phyloP scores from a whole-genome alignment of 148 eudicot species.

The Dysphania ambrosioides region DNA sequence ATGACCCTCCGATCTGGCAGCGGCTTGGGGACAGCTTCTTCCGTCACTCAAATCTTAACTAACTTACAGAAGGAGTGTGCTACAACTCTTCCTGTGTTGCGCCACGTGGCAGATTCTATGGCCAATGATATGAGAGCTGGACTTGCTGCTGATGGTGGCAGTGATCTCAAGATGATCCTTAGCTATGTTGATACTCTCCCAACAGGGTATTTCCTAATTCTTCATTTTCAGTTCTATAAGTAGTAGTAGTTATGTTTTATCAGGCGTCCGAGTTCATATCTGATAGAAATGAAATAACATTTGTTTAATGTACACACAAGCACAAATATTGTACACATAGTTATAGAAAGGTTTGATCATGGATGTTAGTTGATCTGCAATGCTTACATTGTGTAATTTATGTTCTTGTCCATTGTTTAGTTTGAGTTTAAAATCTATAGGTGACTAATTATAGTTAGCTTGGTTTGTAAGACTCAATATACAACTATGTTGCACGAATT shows the following conservation, averaged over 20 bases:
- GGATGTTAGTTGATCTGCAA: no score
- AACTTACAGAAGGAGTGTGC: constrained; percentile 49
- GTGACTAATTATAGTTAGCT: not conserved
- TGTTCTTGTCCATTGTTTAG: not conserved
- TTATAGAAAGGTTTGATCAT: not conserved
- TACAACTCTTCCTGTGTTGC: constrained; percentile 59
- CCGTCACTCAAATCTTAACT: constrained; percentile 39
- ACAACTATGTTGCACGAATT: no score
- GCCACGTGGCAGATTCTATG: constrained; percentile 79
- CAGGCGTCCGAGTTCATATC: no score
- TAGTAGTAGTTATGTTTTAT: no score
- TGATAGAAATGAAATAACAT: no score
- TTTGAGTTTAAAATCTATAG: not conserved
- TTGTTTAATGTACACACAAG: no score
- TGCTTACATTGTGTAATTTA: not conserved
- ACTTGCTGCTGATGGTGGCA: constrained; percentile 50
- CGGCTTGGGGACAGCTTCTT: not conserved
- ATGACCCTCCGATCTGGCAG: constrained; percentile 46
- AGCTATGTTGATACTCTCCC: constrained; percentile 65
- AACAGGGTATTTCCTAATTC: constrained; percentile 44
- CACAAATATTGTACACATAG: no score
- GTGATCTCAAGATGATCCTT: constrained; percentile 75
- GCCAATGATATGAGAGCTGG: constrained; percentile 65
- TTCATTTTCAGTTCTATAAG: not conserved
- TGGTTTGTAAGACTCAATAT: not conserved